Percentiles rank a stretch among this genome's conserved stretches.
These are phyloP conservation scores for Boletus rubescentipes DNA, from an alignment of 768 basidiomycete species.

Conservation along the genomic window DNA sequence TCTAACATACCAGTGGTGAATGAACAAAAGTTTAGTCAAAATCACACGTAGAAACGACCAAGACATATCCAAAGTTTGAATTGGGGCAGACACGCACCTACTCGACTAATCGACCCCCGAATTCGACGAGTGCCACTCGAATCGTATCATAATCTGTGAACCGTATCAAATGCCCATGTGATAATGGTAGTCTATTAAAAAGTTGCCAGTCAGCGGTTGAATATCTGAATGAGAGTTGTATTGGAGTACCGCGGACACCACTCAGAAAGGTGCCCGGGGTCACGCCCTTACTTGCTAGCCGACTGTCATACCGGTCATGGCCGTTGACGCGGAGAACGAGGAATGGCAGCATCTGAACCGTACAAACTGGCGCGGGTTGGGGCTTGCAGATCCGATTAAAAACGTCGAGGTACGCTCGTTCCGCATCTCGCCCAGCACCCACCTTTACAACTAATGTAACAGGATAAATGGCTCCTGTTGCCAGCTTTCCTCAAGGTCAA, in stretches of 20 bases:
- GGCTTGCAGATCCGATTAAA: constrained; percentile 88
- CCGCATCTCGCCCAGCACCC: not conserved
- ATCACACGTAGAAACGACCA: no score
- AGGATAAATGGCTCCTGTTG: constrained; percentile 99
- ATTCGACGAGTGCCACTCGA: no score
- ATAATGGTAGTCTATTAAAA: no score
- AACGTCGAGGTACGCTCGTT: constrained; percentile 72
- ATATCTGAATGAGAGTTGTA: no score
- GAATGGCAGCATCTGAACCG: constrained; percentile 61
- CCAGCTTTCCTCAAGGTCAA: constrained; percentile 98
- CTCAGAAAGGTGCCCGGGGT: not conserved
- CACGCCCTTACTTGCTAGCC: not conserved
- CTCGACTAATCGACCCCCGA: no score
- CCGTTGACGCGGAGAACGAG: constrained; percentile 29
- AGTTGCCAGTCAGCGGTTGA: no score
- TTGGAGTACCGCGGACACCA: not conserved
- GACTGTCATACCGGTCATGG: not conserved
- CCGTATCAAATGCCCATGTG: no score
- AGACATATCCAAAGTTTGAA: no score
- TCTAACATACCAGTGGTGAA: no score
- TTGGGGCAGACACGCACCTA: no score
- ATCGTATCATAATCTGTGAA: no score
- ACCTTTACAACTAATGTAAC: constrained; percentile 3
- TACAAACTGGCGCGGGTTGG: constrained; percentile 71
- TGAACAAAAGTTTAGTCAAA: no score